Percentiles rank a stretch among this genome's conserved stretches.
Conservation (phyloP, 2,329 filamentous ascomycete genomes). For the Samsoniella hepiali region DNA sequence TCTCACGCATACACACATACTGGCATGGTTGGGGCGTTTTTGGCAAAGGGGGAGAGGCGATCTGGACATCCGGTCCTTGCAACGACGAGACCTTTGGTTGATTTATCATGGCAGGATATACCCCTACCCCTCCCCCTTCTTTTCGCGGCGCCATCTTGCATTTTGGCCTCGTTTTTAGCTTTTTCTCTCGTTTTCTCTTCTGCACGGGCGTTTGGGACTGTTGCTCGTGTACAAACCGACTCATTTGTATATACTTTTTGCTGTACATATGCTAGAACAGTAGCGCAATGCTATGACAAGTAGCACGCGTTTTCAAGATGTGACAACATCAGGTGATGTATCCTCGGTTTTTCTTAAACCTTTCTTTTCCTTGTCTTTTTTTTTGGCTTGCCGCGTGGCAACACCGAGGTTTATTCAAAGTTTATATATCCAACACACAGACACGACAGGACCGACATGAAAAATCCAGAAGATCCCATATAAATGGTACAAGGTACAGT, state of each 20-base stretch:
- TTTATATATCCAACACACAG: not conserved
- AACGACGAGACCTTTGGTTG: not conserved
- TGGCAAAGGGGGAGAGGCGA: not conserved
- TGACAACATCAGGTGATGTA: not conserved
- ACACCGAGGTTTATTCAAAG: too few species aligned
- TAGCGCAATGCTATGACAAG: not conserved
- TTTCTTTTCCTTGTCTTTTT: not conserved
- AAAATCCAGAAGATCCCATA: too few species aligned
- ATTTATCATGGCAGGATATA: constrained; percentile 12
- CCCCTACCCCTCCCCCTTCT: not conserved
- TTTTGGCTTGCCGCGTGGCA: too few species aligned
- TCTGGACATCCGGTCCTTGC: not conserved
- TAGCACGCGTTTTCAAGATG: not conserved
- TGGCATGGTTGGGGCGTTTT: constrained; percentile 6
- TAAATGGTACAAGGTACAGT: not conserved
- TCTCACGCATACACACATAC: not conserved
- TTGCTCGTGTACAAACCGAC: not conserved
- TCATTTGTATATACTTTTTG: not conserved
- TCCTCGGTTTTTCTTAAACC: not conserved
- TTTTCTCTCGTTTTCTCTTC: not conserved
- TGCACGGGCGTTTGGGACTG: too few species aligned
- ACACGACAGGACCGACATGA: not conserved
- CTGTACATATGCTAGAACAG: not conserved
- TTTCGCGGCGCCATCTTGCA: not conserved
- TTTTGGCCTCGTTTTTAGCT: not conserved